These are phyloP conservation scores for Ceratocystis cubensis DNA, from an alignment of 2,329 filamentous ascomycete species.

Conservation along the genomic window DNA sequence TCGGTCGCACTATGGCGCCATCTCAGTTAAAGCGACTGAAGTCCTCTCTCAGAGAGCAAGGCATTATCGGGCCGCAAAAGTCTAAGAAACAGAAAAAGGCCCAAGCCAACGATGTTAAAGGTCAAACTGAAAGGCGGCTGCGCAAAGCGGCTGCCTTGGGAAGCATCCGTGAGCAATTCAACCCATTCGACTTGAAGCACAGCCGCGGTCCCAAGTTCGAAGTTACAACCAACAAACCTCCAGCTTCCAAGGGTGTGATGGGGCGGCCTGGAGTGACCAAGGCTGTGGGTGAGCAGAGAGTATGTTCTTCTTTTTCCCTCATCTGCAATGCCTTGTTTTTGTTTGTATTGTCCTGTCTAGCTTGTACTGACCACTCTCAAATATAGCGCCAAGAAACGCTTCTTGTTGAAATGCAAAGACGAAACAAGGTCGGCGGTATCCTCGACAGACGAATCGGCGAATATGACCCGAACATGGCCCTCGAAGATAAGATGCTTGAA, in stretches of 20 bases:
- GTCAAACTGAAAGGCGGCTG: conserved; percentile 57
- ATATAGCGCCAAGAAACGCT: conserved; percentile 62
- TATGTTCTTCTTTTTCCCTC: conserved; percentile 31
- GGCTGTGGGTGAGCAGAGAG: conserved; percentile 73
- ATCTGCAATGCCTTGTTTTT: not conserved
- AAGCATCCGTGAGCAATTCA: conserved; percentile 88
- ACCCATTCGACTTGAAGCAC: conserved; percentile 89
- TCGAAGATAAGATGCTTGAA: conserved; percentile 83
- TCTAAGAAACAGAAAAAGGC: conserved; percentile 90
- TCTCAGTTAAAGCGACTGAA: conserved; percentile 96
- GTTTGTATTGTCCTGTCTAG: conserved; percentile 19
- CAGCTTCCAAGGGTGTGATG: conserved; percentile 44
- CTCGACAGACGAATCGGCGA: conserved; percentile 91
- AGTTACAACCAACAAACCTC: conserved; percentile 54
- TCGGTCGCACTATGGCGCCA: conserved; percentile 57
- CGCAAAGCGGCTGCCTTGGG: conserved; percentile 67
- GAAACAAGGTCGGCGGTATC: conserved; percentile 85
- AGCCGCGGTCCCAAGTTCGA: conserved; percentile 74
- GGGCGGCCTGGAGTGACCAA: conserved; percentile 75
- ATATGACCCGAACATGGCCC: conserved; percentile 83
- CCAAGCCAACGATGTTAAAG: conserved; percentile 52
- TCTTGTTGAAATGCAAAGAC: conserved; percentile 75
- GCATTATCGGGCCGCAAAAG: conserved; percentile 79
- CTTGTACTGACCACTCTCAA: conserved; percentile 21
- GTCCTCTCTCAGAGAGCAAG: conserved; percentile 75